Evolutionary conservation across 192 early-diverging fungal species (phyloP).

Genomic region (Coemansia sp.): DNA sequence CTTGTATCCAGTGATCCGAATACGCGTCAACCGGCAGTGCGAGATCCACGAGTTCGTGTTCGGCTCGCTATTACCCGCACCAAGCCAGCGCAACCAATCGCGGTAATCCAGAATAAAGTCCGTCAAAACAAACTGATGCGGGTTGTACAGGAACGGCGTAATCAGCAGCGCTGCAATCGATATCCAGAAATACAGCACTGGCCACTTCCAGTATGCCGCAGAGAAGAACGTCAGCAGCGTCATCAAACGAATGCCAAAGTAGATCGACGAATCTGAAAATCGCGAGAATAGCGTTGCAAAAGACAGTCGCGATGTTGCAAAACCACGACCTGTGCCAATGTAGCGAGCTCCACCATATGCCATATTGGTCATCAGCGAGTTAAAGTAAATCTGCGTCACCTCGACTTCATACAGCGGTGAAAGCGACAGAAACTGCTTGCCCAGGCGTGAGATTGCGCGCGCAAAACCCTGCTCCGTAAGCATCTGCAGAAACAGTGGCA

Average conservation of each 20-base stretch:
- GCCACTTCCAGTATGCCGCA: conserved; percentile 68
- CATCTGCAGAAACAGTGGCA: conserved; percentile 82
- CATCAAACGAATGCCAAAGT: conserved; percentile 69
- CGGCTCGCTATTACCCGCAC: conserved; percentile 72
- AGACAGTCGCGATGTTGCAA: conserved; percentile 74
- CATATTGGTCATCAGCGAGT: conserved; percentile 77
- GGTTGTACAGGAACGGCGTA: conserved; percentile 85
- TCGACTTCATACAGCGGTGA: conserved; percentile 83
- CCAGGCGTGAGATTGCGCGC: conserved; percentile 66
- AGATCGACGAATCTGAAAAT: conserved; percentile 73
- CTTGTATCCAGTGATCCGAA: conserved; percentile 78
- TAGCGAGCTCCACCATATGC: conserved; percentile 81
- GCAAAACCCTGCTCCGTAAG: conserved; percentile 79
- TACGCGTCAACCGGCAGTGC: conserved; percentile 67
- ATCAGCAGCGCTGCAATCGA: conserved; percentile 72
- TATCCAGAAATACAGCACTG: conserved; percentile 80
- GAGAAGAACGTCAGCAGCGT: conserved; percentile 74
- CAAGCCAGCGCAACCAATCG: conserved; percentile 80
- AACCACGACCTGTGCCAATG: conserved; percentile 81
- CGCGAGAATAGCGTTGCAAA: conserved; percentile 75
- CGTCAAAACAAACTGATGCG: conserved; percentile 80
- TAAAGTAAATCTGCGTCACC: conserved; percentile 82
- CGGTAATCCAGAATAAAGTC: conserved; percentile 80
- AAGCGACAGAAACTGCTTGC: conserved; percentile 78
- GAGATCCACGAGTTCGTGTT: conserved; percentile 79